These are phyloP conservation scores for Penicillium alfredii DNA, from an alignment of 495 filamentous ascomycete species.

Conservation along the genomic window DNA sequence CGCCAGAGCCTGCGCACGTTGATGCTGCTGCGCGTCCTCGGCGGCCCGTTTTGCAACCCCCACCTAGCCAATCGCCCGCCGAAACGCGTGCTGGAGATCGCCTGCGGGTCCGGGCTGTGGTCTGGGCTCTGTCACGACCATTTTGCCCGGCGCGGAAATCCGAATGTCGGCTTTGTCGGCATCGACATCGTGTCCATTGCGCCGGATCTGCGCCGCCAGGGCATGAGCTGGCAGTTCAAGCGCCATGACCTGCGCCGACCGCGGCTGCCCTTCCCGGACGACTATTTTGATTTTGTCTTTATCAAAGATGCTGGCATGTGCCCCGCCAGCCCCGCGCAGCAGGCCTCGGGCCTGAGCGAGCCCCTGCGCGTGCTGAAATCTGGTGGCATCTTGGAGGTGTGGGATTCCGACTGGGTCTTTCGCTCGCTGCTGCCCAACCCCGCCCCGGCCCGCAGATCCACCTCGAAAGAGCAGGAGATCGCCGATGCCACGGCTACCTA, in stretches of 20 bases:
- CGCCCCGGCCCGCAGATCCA: slow-evolving; percentile 48
- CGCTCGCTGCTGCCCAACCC: slow-evolving; percentile 73
- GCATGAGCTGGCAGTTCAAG: slow-evolving; percentile 81
- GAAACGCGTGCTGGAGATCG: slow-evolving; percentile 73
- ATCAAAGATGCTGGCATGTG: slow-evolving; percentile 79
- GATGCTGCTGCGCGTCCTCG: slow-evolving; percentile 74
- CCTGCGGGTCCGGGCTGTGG: slow-evolving; percentile 87
- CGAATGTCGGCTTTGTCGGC: slow-evolving; percentile 67
- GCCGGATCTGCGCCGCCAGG: slow-evolving; percentile 63
- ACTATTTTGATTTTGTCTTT: slow-evolving; percentile 85
- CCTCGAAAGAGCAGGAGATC: slow-evolving; percentile 54
- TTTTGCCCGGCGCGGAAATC: slow-evolving; percentile 56
- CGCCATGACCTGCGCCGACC: slow-evolving; percentile 74
- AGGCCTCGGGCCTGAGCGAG: slow-evolving; percentile 64
- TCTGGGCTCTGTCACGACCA: slow-evolving; percentile 77
- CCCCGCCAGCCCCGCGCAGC: slow-evolving; percentile 53
- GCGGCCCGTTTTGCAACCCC: slow-evolving; percentile 70
- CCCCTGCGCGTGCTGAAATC: slow-evolving; percentile 69
- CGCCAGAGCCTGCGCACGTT: slow-evolving; percentile 80
- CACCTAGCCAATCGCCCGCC: slow-evolving; percentile 60
- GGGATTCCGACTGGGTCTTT: slow-evolving; percentile 76
- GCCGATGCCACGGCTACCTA: slow-evolving; percentile 69
- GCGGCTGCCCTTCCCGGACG: slow-evolving; percentile 74
- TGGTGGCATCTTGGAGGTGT: slow-evolving; percentile 78
- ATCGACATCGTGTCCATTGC: slow-evolving; percentile 76